Evolutionary conservation across 805 yeast genomes (phyloP).

Genomic region (Teunomyces cretensis): DNA sequence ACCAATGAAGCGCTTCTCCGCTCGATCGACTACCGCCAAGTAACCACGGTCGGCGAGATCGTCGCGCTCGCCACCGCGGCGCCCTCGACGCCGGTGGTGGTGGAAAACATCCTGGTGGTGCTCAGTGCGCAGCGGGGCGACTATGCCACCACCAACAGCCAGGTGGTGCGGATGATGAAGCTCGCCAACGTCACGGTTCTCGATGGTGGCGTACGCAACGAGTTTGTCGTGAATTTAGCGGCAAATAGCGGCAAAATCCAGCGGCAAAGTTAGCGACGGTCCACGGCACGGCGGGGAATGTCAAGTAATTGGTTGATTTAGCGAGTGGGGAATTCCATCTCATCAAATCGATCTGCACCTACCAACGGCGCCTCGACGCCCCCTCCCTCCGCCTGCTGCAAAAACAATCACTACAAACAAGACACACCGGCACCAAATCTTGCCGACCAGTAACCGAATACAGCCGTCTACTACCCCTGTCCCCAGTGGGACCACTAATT

Average conservation of each 20-base stretch:
- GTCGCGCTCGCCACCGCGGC: neutral
- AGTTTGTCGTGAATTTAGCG: slow-evolving; percentile 6
- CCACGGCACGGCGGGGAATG: too few relatives aligned
- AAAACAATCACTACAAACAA: too few relatives aligned
- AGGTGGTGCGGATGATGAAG: slow-evolving; percentile 7
- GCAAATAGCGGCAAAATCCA: neutral
- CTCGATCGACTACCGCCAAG: slow-evolving; percentile 10
- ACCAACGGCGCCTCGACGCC: too few relatives aligned
- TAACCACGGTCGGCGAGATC: neutral
- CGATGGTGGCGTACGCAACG: slow-evolving; percentile 6
- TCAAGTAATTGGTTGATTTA: too few relatives aligned
- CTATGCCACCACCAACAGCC: slow-evolving; percentile 9
- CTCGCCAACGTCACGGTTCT: slow-evolving; percentile 2
- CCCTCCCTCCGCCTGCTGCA: too few relatives aligned
- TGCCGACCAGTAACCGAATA: too few relatives aligned
- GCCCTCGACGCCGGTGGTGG: slow-evolving; percentile 1
- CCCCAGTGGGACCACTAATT: too few relatives aligned
- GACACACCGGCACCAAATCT: too few relatives aligned
- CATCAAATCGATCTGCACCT: too few relatives aligned
- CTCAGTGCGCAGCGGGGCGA: slow-evolving; percentile 1
- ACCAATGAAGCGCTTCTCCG: slow-evolving; percentile 5
- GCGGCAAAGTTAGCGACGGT: too few relatives aligned
- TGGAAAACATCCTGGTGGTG: slow-evolving; percentile 11
- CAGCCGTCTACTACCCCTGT: too few relatives aligned
- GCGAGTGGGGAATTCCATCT: too few relatives aligned